These are phyloP conservation scores for Linderniella brevidens DNA, from an alignment of 257 asterid species.

Conservation along the genomic window DNA sequence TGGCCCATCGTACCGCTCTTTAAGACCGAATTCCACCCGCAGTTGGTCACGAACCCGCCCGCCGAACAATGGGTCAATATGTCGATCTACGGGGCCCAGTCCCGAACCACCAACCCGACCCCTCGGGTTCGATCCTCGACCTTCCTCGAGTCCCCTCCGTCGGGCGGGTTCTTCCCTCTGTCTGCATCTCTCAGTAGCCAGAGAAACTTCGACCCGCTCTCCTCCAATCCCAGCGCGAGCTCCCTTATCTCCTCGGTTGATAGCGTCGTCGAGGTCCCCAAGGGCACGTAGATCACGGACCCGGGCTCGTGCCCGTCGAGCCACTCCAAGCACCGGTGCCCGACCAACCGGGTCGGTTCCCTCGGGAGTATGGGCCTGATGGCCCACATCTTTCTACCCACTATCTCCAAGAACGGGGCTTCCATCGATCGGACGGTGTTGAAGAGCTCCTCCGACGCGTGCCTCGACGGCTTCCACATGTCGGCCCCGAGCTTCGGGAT, in stretches of 20 bases:
- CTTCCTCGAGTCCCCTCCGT: slow-evolving; percentile 9
- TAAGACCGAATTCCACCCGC: slow-evolving; percentile 31
- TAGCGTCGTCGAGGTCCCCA: background rate
- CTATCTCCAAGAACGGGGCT: slow-evolving; percentile 17
- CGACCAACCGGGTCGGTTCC: background rate
- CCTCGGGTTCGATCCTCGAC: slow-evolving; percentile 18
- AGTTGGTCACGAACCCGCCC: slow-evolving; percentile 33
- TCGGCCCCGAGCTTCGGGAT: background rate
- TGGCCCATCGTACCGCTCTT: slow-evolving; percentile 24
- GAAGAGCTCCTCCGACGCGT: slow-evolving; percentile 13
- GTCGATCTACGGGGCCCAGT: slow-evolving; percentile 32
- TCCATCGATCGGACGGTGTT: slow-evolving; percentile 21
- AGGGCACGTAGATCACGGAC: slow-evolving; percentile 2
- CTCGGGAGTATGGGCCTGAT: slow-evolving; percentile 20
- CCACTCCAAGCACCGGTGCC: slow-evolving; percentile 4
- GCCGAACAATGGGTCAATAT: slow-evolving; percentile 20
- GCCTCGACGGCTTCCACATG: background rate
- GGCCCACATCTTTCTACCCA: slow-evolving; percentile 22
- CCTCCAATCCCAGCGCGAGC: slow-evolving; percentile 1
- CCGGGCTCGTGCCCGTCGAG: slow-evolving; percentile 5
- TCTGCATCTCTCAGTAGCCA: slow-evolving; percentile 28
- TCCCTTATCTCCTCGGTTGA: slow-evolving; percentile 1
- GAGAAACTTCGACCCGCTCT: slow-evolving; percentile 3
- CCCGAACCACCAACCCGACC: slow-evolving; percentile 21
- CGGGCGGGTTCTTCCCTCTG: slow-evolving; percentile 10